phyloP scores from a whole-genome alignment of 1,139 yeast species.

The Pichia sp. region DNA sequence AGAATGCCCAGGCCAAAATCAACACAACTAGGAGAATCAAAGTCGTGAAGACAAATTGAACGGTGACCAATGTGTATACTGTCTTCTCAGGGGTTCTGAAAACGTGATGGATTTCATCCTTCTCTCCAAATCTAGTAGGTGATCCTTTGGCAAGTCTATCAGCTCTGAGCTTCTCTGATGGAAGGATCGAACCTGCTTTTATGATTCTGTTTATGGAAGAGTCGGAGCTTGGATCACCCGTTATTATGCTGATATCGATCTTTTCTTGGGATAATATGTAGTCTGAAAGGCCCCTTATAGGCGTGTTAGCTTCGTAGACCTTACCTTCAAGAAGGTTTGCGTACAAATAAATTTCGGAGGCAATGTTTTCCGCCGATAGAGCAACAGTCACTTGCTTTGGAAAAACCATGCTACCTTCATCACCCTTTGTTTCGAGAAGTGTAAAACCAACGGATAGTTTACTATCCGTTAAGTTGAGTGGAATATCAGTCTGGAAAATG shows the following conservation, averaged over 20 bases:
- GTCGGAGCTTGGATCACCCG: constrained; percentile 21
- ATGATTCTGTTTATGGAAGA: constrained; percentile 2
- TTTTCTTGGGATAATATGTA: constrained; percentile 15
- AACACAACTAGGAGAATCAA: constrained; percentile 36
- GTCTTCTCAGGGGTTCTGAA: constrained; percentile 54
- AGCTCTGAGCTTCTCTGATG: constrained; percentile 16
- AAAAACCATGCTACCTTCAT: neutral
- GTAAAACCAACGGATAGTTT: constrained; percentile 15
- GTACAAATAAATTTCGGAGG: constrained; percentile 15
- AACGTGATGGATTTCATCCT: constrained; percentile 64
- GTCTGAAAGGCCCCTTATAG: constrained; percentile 16
- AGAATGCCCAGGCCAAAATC: constrained; percentile 40
- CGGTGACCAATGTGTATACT: constrained; percentile 49
- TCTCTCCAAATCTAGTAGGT: constrained; percentile 39
- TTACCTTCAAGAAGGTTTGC: constrained; percentile 17
- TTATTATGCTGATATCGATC: constrained; percentile 19
- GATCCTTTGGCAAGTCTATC: constrained; percentile 21
- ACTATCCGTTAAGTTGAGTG: constrained; percentile 16
- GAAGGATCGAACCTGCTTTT: constrained; percentile 18
- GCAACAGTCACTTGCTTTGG: constrained; percentile 22
- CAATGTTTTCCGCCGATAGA: constrained; percentile 12
- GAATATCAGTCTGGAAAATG: constrained; percentile 4
- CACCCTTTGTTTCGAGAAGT: constrained; percentile 6
- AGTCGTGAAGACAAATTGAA: constrained; percentile 43
- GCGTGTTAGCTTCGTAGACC: constrained; percentile 15